Evolutionary conservation across 257 asterid genomes (phyloP), one percentile per base, ranked within the genome.

Genomic region (Ophiorrhiza pumila): DNA sequence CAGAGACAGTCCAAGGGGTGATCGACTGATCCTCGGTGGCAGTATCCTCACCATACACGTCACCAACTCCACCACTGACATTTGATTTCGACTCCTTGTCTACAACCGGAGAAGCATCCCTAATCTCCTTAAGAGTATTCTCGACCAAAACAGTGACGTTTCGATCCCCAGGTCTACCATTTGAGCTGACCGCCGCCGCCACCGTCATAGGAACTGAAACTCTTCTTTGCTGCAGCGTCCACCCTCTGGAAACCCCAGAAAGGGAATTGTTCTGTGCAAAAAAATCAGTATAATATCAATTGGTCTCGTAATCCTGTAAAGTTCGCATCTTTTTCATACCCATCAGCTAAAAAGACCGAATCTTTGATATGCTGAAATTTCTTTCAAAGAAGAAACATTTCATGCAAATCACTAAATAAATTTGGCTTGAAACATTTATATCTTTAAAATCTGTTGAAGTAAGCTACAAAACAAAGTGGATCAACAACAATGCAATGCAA

Each of bases 101-200:
- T 18, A 66, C 72, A 8, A 41, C 64, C 1, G 73, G 65, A 71
- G 80, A 50, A 73, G 74, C 76, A 29, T 81, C 80, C 50, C 65
- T 65, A 64, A 74, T 65, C 82, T 80, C 87, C 72, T 81, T 83
- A 22, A 69, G 64, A 68, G 79, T 73, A 43, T 67, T 74, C 72
- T 81, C 88, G 63, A 78, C 78, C 78, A 81, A 75, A 79, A 89
- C 90, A 88, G 82, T 79, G 79, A 82, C 93, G 86, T 85, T 86
- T 70, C 88, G 84, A 76, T 93, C 97, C 53, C 83, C 90, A 1
- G 90, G 82, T 67, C 72, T 81, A 65, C 97, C 96, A 73, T 93
- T 91, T 68, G 97, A 76, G 75, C 86, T 81, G 83, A 73, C 86
- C 71, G 90, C 87, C 62, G 78, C 90, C 69, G 73, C 75, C 80